A percentile compares a stretch with the other conserved stretches of the same genome.
phyloP scores from a whole-genome alignment of 2,329 filamentous ascomycete species.

The Penicillium sp. region DNA sequence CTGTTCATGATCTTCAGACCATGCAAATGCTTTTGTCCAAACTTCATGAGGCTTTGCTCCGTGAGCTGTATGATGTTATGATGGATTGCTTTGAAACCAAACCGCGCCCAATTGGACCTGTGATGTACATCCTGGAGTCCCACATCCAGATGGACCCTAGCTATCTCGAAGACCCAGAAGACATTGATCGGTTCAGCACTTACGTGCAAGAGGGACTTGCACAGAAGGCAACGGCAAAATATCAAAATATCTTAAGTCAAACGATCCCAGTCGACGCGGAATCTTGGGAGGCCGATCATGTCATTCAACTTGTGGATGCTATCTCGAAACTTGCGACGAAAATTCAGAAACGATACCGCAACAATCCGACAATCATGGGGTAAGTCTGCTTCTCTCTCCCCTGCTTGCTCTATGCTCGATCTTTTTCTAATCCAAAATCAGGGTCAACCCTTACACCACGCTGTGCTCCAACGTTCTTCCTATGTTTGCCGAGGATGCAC shows the following conservation, averaged over 20 bases:
- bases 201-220: constrained; percentile 73
- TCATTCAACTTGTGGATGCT: constrained; percentile 83
- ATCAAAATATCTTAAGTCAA: constrained; percentile 75
- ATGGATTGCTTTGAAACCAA: constrained; percentile 89
- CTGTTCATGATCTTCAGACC: constrained; percentile 65
- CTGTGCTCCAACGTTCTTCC: constrained; percentile 84
- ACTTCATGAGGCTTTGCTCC: constrained; percentile 78
- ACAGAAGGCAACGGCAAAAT: constrained; percentile 75
- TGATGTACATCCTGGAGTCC: constrained; percentile 78
- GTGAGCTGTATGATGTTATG: constrained; percentile 85
- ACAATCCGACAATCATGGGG: constrained; percentile 85
- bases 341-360: constrained; percentile 89
- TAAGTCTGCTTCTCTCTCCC: constrained; percentile 33
- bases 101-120: constrained; percentile 73
- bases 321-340: constrained; percentile 84
- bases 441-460: constrained; percentile 65
- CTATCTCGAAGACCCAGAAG: constrained; percentile 71
- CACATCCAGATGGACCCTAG: constrained; percentile 78
- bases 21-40: constrained; percentile 75
- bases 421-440: constrained; percentile 25
- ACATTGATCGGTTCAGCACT: constrained; percentile 70
- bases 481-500: constrained; percentile 84
- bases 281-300: constrained; percentile 87
- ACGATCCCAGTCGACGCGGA: constrained; percentile 78
- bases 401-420: constrained; percentile 49